Percentiles rank a stretch among this genome's conserved stretches.
Conservation (phyloP, 306 rosid species). For the apple (Malus domestica) region ASM211411v1 NC_041789.1:28575501-28576000, state of each 20-base stretch:
- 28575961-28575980: neutral
- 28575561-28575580: neutral
- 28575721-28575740: neutral
- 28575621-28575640: neutral
- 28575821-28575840: neutral
- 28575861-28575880: neutral
- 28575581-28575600: neutral
- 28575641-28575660: neutral
- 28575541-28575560: neutral
- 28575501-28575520: neutral
- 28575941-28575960: constrained; percentile 1
- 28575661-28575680: no score
- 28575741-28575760: no score
- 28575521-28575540: neutral
- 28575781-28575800: no score
- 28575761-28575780: neutral
- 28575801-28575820: no score
- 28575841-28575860: neutral
- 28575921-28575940: constrained; percentile 9
- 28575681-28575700: neutral
- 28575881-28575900: no score
- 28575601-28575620: no score
- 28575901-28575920: neutral
- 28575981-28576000: neutral
- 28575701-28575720: neutral